Evolutionary conservation across 495 filamentous ascomycete species (phyloP), one percentile per base, ranked within the genome.

Genomic region (Apiosordaria backusii): DNA sequence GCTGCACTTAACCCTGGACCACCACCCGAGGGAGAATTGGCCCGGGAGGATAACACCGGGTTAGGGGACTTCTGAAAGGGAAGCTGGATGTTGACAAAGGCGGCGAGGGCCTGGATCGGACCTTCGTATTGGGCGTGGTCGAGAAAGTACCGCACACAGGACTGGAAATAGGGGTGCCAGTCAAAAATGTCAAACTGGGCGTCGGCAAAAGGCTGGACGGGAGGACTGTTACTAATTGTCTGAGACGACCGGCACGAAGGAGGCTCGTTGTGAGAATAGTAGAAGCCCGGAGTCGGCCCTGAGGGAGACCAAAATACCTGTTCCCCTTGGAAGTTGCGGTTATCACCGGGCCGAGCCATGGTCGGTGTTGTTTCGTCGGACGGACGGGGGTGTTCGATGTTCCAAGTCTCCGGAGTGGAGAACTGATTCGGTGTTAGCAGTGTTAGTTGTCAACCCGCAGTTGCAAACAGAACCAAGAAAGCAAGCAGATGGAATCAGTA

Each of bases 141-240:
- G 70, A 97, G 81, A 79, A 99, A 99, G 81, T 96, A 97, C 50
- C 87, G 86, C 67, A 94, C 90, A 77, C 95, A 99, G 69, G 87
- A 92, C 75, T 94, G 91, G 77, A 97, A 97, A 60, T 89, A 87
- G 18, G 93, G 92, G 73, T 96, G 90, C 95, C 95, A 99, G 65
- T 92, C 90, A 75, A 97, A 87, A 65, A 97, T 89, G 76, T 97
- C 94, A 75, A 92, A 92, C 54, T 78, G 73, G 25, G 72, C 70
- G 57, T 80, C 77, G 60, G 76, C 67, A 52, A 81, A 79, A 26
- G 78, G 74, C 73, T 74, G 63, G 52, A 57, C 35, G 29, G 40
- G n/a, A 18, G 4, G 15, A 59, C 40, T 7, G 29, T 40, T 10
- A 63, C 60, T 61, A 54, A 22, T 26, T 9, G 27, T 57, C 26